Evolutionary conservation across 1,284 basidiomycete genomes (phyloP), one percentile per base, ranked within the genome.

Genomic region (Fomitopsis palustris): DNA sequence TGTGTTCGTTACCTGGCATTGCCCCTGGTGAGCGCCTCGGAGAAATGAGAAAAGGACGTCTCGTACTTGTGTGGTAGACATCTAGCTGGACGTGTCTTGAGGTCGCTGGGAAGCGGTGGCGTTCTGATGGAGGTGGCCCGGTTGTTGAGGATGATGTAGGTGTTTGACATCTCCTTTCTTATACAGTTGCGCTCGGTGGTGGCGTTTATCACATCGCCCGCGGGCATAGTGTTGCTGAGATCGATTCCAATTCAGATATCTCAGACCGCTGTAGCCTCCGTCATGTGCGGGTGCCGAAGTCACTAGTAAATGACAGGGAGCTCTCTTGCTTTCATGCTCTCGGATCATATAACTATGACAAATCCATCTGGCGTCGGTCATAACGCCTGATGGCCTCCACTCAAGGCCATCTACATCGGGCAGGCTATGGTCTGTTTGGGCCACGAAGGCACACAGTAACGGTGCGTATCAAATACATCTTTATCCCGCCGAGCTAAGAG

Each of bases 41-140:
- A 43, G 45, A 53, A 17, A 41, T 8, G 53, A 23, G 37, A 35
- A n/a, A 61, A 37, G 54, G 43, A 29, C 61, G 62, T 60, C 53
- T 66, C 63, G 63, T 67, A 47, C 41, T 51, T 31, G 43, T 33
- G 55, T 56, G 31, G 25, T 16, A 27, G 25, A 42, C 49, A 52
- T 52, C 3, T 27, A 17, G 17, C 31, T 19, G 31, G 47, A 33
- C 33, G 49, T 37, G 17, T 33, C 21, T 37, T 23, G 33, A 35
- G 5, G n/a, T 16, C 21, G 29, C 19, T 29, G n/a, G 49, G 31
- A 52, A 52, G 33, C 49, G 27, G n/a, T 35, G n/a, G 19, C 7
- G 31, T 35, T 29, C 49, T 37, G 49, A 52, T 47, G 45, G 3
- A 29, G 45, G 45, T 29, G 5, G 35, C 35, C 45, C 10, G 49